Conservation (phyloP, 2,329 filamentous ascomycete species). For the Aspergillus ruber region DNA sequence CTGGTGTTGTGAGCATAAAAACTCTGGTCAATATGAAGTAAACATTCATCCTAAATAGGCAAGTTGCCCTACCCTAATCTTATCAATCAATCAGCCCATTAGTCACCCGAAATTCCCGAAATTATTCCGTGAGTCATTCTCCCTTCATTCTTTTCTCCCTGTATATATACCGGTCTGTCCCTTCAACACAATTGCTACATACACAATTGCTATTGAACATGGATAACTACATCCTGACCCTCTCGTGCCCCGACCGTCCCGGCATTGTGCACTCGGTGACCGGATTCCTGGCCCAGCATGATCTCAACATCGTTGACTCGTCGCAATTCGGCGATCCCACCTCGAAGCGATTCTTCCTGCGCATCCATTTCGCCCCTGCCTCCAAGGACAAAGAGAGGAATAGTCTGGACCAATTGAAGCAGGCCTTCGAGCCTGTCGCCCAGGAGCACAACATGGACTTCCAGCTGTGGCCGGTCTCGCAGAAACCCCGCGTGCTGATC, state of each 20-base stretch:
- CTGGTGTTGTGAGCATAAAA: too few relatives aligned
- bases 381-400: constrained; percentile 6
- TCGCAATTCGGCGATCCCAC: constrained; percentile 76
- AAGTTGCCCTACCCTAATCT: too few relatives aligned
- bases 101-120: not conserved
- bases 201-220: constrained; percentile 7
- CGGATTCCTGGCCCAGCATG: constrained; percentile 64
- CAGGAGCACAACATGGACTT: constrained; percentile 62
- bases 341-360: constrained; percentile 78
- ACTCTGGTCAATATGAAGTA: not conserved
- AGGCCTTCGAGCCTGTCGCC: constrained; percentile 57
- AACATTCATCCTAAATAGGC: too few relatives aligned
- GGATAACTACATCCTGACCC: constrained; percentile 65
- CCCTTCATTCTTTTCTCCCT: not conserved
- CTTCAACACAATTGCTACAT: constrained; percentile 17
- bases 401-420: constrained; percentile 46
- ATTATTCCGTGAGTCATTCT: constrained; percentile 2
- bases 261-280: constrained; percentile 83
- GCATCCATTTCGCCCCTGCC: constrained; percentile 68
- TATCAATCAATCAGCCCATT: too few relatives aligned
- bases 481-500: constrained; percentile 71
- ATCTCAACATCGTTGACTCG: constrained; percentile 75
- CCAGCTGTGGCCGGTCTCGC: constrained; percentile 60
- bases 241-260: constrained; percentile 77
- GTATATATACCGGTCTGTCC: constrained; percentile 4